Conservation (phyloP, 345 rosid species). For the Populus ilicifolia region DNA sequence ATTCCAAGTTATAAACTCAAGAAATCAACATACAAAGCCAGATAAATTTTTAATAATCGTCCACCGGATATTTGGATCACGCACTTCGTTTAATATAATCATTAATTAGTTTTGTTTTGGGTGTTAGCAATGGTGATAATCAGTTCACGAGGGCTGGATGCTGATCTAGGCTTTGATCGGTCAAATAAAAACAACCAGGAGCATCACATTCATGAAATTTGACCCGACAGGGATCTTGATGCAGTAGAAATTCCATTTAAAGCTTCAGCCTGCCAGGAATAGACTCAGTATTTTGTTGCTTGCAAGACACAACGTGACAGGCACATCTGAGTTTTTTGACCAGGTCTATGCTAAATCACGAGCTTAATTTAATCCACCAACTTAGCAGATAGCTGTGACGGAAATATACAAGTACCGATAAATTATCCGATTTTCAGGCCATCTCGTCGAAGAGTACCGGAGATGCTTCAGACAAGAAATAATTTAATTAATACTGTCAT, state of each 20-base stretch:
- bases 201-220: not conserved
- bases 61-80: no score
- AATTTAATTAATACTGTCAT: not conserved
- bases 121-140: no score
- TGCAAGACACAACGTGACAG: not conserved
- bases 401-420: not conserved
- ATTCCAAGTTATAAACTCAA: no score
- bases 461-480: not conserved
- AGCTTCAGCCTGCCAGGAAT: not conserved
- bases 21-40: no score
- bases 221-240: conserved; percentile 21
- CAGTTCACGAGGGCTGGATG: no score
- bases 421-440: not conserved
- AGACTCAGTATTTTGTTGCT: not conserved
- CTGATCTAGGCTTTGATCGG: no score
- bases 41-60: no score
- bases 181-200: no score
- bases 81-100: no score
- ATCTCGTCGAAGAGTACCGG: not conserved
- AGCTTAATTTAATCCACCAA: not conserved
- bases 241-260: conserved; percentile 11
- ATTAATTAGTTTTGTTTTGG: no score
- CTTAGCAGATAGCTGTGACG: no score
- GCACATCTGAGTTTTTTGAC: not conserved
- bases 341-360: not conserved